phyloP scores from a whole-genome alignment of 306 rosid species.

The Cicer cuneatum region DNA sequence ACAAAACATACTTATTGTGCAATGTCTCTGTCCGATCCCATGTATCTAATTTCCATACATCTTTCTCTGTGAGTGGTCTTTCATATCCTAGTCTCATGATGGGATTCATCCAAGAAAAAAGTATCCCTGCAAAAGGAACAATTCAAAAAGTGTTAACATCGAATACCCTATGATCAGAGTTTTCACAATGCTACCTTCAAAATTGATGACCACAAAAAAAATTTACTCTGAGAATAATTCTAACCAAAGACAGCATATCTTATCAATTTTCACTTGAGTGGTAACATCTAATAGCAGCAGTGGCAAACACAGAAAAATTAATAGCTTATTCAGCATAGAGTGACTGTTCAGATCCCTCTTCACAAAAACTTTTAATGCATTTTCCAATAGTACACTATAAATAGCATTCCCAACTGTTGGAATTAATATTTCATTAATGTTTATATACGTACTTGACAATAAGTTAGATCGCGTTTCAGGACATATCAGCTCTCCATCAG shows the following conservation, averaged over 20 bases:
- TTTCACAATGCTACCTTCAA: conserved; percentile 19
- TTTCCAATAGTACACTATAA: conserved; percentile 23
- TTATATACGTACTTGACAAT: conserved; percentile 73
- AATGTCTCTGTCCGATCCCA: conserved; percentile 93
- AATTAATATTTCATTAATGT: conserved; percentile 33
- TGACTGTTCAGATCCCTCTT: conserved; percentile 8
- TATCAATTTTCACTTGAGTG: conserved; percentile 35
- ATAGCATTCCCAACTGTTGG: conserved; percentile 5
- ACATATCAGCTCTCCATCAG: conserved; percentile 79
- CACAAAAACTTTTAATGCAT: neutral
- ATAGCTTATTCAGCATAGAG: conserved; percentile 34
- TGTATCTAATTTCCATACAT: conserved; percentile 87
- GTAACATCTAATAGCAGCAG: conserved; percentile 15
- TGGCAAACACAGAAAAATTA: neutral
- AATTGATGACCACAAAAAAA: conserved; percentile 12
- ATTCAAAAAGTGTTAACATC: conserved; percentile 37
- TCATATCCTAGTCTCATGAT: conserved; percentile 77
- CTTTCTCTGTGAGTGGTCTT: conserved; percentile 87
- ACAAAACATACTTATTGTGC: conserved; percentile 57
- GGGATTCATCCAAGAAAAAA: conserved; percentile 87
- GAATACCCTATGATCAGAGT: conserved; percentile 18
- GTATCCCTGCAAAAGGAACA: conserved; percentile 54
- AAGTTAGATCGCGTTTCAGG: conserved; percentile 75
- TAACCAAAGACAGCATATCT: conserved; percentile 1
- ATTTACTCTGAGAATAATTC: neutral